A percentile compares a stretch with the other conserved stretches of the same genome.
Evolutionary conservation across 352 stramenopile genomes (phyloP).

Genomic region (Globisporangium acanthophoron): DNA sequence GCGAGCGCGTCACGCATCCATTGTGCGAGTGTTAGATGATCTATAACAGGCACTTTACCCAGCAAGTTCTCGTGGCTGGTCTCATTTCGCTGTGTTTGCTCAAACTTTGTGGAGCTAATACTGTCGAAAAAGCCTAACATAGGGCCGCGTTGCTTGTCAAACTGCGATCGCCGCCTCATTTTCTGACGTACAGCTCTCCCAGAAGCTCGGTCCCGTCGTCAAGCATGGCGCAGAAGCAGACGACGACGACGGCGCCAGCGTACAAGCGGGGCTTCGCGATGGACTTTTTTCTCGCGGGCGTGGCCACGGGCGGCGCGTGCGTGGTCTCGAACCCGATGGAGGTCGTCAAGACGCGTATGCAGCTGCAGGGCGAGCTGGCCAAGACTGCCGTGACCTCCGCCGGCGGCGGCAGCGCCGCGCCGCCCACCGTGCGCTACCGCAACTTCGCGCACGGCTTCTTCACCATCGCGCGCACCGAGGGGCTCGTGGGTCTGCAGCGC

Average conservation of each 20-base stretch:
- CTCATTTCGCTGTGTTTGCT: too few relatives aligned
- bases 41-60: too few relatives aligned
- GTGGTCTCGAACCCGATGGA: constrained; percentile 88
- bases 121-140: too few relatives aligned
- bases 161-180: background rate
- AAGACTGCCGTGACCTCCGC: constrained; percentile 27
- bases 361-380: constrained; percentile 80
- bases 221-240: background rate
- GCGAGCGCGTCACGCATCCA: too few relatives aligned
- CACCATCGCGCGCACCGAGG: constrained; percentile 74
- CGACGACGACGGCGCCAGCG: background rate
- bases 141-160: background rate
- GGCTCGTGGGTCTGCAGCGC: constrained; percentile 71
- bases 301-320: constrained; percentile 59
- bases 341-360: constrained; percentile 88
- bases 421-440: constrained; percentile 59
- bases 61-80: too few relatives aligned
- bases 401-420: constrained; percentile 5
- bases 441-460: constrained; percentile 86
- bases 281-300: constrained; percentile 66
- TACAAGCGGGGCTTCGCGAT: constrained; percentile 47
- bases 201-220: background rate
- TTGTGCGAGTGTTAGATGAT: too few relatives aligned
- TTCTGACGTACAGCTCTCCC: background rate
- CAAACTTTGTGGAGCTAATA: too few relatives aligned